Base-by-base conservation (phyloP, 352 stramenopile genomes). In the Pythium rishiriense region DNA sequence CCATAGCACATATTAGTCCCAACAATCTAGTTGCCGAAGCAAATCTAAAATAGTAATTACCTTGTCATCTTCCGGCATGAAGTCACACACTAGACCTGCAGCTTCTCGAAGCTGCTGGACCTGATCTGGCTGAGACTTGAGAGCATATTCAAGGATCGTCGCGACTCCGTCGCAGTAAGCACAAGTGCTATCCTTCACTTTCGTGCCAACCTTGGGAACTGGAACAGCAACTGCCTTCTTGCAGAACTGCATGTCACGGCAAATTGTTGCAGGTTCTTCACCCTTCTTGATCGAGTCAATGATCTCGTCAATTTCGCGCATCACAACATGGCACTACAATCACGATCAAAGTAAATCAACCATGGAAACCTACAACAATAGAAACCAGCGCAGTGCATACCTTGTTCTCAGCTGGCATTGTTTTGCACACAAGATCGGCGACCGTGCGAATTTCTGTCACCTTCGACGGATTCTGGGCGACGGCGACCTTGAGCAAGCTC, bases 201-300 rank as follows among this genome's bases (percentile, higher is more conserved):
- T 25, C 24, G 17, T 7, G 5, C 28, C 19, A 9, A 46, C 9
- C 24, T 31, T 42, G 3, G 46, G 21, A 17, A 62, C n/a, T 8
- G 41, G 10, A 8, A 59, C 19, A 19, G 35, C 43, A 15, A 29
- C 39, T 1, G 22, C 19, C 42, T 55, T 61, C 21, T 63, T 64
- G 42, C 83, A 90, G 31, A 87, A 85, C 61, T 88, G 76, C 57
- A 92, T 61, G 39, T 90, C 75, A n/a, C 78, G 58, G 46, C 83
- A 92, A 48, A 92, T 87, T 25, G 69, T 56, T 41, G 79, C 83
- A 1, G 78, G 78, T 11, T 78, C 68, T 22, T 90, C 76, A 10
- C 81, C 83, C 70, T 85, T 90, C 60, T 83, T 76, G 7, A 92
- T 72, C 47, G 70, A 79, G 50, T 90, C 76, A 7, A 92, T 72